Percentiles rank a stretch among this genome's conserved stretches.
These are phyloP conservation scores for Aureobasidium leucospermi DNA, from an alignment of 2,329 filamentous ascomycete species.

Conservation along the genomic window DNA sequence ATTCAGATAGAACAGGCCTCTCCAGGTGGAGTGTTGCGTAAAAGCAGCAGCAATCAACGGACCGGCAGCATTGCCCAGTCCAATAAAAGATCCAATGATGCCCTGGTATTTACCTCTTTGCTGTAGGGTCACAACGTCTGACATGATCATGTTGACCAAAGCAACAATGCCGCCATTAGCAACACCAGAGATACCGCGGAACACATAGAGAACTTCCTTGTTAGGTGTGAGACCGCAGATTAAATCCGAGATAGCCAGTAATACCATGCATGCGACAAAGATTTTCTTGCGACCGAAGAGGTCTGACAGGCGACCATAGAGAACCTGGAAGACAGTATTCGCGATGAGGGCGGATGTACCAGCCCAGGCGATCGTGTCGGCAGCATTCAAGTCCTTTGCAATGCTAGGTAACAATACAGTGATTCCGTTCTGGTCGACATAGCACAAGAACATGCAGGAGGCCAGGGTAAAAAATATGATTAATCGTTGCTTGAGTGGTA, in stretches of 20 bases:
- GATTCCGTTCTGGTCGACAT: slow-evolving; percentile 53
- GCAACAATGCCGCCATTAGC: slow-evolving; percentile 23
- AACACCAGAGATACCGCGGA: slow-evolving; percentile 20
- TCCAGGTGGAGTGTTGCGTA: slow-evolving; percentile 23
- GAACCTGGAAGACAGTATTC: slow-evolving; percentile 56
- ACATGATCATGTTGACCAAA: slow-evolving; percentile 25
- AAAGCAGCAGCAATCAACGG: slow-evolving; percentile 48
- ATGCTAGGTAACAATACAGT: slow-evolving; percentile 34
- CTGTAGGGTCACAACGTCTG: slow-evolving; percentile 22
- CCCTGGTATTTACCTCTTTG: slow-evolving; percentile 17
- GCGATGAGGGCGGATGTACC: slow-evolving; percentile 48
- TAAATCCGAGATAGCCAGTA: slow-evolving; percentile 51
- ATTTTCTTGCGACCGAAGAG: slow-evolving; percentile 46
- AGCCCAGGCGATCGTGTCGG: slow-evolving; percentile 49
- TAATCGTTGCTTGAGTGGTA: slow-evolving; percentile 44
- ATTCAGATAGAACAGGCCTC: slow-evolving; percentile 35
- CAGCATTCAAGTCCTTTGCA: slow-evolving; percentile 30
- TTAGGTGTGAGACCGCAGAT: slow-evolving; percentile 47
- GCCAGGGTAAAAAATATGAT: slow-evolving; percentile 47
- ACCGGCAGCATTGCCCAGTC: slow-evolving; percentile 48
- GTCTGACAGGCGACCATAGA: slow-evolving; percentile 46
- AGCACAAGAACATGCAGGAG: slow-evolving; percentile 47
- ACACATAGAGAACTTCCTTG: slow-evolving; percentile 31
- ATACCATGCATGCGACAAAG: slow-evolving; percentile 45
- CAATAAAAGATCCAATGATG: slow-evolving; percentile 28